Conservation (phyloP, 305 asterid genomes). For the Nicotiana rustica region DNA sequence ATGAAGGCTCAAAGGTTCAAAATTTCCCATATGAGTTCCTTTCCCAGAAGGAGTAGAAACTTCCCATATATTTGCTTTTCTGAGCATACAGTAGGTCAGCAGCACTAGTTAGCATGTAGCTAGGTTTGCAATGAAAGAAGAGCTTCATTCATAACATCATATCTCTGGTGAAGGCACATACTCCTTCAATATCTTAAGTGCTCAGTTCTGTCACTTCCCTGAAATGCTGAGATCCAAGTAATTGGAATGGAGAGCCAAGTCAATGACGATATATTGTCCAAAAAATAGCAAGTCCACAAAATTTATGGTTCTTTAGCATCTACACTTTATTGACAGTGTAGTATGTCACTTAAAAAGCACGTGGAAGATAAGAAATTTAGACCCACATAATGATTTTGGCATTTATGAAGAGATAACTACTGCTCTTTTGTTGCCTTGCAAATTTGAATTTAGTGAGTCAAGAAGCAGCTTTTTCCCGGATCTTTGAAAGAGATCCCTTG, state of each 20-base stretch:
- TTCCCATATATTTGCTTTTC: neutral
- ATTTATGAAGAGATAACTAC: constrained; percentile 9
- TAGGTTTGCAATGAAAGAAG: constrained; percentile 23
- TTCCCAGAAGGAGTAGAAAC: constrained; percentile 12
- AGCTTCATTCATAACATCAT: constrained; percentile 7
- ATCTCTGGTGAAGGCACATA: constrained; percentile 10
- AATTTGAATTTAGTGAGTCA: neutral
- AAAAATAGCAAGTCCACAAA: neutral
- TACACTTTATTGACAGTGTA: neutral
- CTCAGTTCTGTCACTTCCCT: neutral
- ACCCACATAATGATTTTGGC: neutral
- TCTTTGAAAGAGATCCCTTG: constrained; percentile 10
- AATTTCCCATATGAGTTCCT: constrained; percentile 4
- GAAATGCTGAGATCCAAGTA: neutral
- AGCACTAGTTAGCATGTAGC: neutral
- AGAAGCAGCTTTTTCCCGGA: constrained; percentile 8
- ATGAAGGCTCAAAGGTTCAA: constrained; percentile 14
- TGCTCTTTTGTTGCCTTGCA: constrained; percentile 30
- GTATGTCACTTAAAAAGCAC: neutral
- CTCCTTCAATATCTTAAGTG: constrained; percentile 6
- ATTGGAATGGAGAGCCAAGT: constrained; percentile 17
- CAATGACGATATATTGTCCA: neutral
- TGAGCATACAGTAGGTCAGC: neutral
- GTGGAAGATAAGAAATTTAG: neutral
- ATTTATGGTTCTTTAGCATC: neutral